These are phyloP conservation scores for Saccharomyces hybrid DNA, from an alignment of 1,139 yeast species.

Conservation along the genomic window DNA sequence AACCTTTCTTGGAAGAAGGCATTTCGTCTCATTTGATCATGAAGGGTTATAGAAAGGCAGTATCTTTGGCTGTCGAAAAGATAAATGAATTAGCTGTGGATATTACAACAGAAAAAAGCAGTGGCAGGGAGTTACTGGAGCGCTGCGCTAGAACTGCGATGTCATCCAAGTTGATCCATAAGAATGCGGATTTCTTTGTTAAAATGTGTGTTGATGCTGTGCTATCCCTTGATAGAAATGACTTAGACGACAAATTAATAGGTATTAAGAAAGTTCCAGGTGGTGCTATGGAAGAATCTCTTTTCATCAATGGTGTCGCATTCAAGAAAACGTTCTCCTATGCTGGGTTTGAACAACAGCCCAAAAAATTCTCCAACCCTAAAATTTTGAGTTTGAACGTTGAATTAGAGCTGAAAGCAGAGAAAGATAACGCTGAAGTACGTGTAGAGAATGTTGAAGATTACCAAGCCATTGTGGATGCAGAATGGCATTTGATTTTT, in stretches of 20 bases:
- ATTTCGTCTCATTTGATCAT: conserved; percentile 83
- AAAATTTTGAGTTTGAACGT: conserved; percentile 80
- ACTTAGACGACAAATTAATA: conserved; percentile 80
- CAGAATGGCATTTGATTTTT: conserved; percentile 94
- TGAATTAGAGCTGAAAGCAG: conserved; percentile 94
- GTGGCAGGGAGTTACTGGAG: conserved; percentile 62
- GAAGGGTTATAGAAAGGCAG: conserved; percentile 83
- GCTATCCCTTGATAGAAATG: conserved; percentile 71
- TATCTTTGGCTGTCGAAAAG: conserved; percentile 64
- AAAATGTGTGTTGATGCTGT: conserved; percentile 97
- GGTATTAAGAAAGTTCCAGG: conserved; percentile 96
- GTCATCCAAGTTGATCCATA: conserved; percentile 88
- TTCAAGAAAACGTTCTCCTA: conserved; percentile 94
- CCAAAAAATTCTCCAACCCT: conserved; percentile 73
- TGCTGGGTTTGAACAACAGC: conserved; percentile 98
- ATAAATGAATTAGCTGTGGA: conserved; percentile 71
- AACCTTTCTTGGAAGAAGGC: conserved; percentile 88
- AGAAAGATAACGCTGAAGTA: conserved; percentile 98
- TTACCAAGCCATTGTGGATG: conserved; percentile 94
- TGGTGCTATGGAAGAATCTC: conserved; percentile 91
- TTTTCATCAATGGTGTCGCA: conserved; percentile 89
- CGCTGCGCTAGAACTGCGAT: conserved; percentile 96
- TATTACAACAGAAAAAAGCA: conserved; percentile 39
- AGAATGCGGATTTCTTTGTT: conserved; percentile 81
- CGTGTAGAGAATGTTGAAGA: conserved; percentile 90